Evolutionary conservation across 208 protist genomes (phyloP).

Genomic region (Porcisia hertigi): DNA sequence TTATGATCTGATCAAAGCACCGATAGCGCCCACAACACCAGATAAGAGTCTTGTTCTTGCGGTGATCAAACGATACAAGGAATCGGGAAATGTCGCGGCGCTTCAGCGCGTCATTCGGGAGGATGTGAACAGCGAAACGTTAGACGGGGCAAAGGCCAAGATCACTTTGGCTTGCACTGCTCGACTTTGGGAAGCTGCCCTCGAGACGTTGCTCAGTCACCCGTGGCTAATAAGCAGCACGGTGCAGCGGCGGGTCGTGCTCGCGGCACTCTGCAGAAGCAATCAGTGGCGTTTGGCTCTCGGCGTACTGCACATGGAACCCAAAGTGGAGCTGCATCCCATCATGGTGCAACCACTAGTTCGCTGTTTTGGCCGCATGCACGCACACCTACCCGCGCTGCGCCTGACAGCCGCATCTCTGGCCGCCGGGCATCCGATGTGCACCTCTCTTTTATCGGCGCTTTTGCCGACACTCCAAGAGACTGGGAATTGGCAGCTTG

Average conservation of each 20-base stretch:
- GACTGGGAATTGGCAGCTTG: conserved; percentile 48
- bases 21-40: conserved; percentile 28
- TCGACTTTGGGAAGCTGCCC: conserved; percentile 76
- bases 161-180: conserved; percentile 64
- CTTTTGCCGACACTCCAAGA: conserved; percentile 55
- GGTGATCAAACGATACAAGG: conserved; percentile 57
- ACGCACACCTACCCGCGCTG: conserved; percentile 42
- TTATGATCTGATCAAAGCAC: conserved; percentile 68
- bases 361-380: conserved; percentile 43
- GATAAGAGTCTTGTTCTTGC: conserved; percentile 43
- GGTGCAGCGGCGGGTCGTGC: conserved; percentile 41
- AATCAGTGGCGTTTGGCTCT: conserved; percentile 57
- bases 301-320: conserved; percentile 25
- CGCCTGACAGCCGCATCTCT: conserved; percentile 46
- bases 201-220: conserved; percentile 42
- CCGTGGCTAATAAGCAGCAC: conserved; percentile 31
- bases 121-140: conserved; percentile 60
- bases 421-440: conserved; percentile 55
- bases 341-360: conserved; percentile 65
- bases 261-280: conserved; percentile 48
- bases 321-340: conserved; percentile 30
- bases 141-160: conserved; percentile 51
- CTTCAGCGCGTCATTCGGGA: conserved; percentile 78
- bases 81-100: conserved; percentile 38
- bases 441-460: conserved; percentile 50